phyloP scores from a whole-genome alignment of 2,329 filamentous ascomycete species.

The Penicillium sp. region DNA sequence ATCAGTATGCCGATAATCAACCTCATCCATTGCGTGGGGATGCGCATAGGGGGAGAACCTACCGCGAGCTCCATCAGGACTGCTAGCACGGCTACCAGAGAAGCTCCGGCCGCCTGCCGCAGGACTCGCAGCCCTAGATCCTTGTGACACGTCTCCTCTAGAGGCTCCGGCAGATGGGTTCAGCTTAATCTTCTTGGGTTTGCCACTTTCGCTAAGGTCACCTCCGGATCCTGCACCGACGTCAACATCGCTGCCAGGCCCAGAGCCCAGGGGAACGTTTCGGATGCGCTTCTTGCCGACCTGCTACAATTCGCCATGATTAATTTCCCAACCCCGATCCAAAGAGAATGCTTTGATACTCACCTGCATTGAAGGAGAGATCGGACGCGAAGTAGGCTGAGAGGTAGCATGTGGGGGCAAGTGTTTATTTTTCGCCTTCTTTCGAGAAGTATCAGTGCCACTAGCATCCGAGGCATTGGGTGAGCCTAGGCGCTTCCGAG shows the following conservation, averaged over 20 bases:
- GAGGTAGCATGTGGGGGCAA: constrained; percentile 27
- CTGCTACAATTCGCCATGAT: constrained; percentile 20
- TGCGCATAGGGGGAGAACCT: constrained; percentile 10
- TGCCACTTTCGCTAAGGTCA: constrained; percentile 43
- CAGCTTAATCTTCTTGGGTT: constrained; percentile 46
- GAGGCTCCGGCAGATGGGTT: constrained; percentile 38
- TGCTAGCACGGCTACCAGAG: constrained; percentile 37
- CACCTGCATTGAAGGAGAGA: constrained; percentile 52
- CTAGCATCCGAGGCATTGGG: constrained; percentile 85
- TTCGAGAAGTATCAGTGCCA: constrained; percentile 79
- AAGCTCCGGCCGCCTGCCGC: constrained; percentile 27
- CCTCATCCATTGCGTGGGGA: neutral
- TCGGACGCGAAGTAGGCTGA: constrained; percentile 52
- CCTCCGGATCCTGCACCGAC: constrained; percentile 46
- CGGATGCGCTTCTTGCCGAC: constrained; percentile 49
- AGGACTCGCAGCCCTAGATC: constrained; percentile 47
- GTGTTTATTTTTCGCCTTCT: constrained; percentile 69
- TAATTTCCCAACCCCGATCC: neutral
- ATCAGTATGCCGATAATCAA: neutral
- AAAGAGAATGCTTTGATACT: constrained; percentile 6
- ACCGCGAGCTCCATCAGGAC: constrained; percentile 34
- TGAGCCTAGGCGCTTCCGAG: constrained; percentile 76
- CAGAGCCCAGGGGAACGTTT: constrained; percentile 30
- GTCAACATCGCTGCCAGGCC: constrained; percentile 53
- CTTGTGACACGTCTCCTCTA: constrained; percentile 42